Percentiles rank a stretch among this genome's conserved stretches.
Evolutionary conservation across 805 yeast genomes (phyloP).

Genomic region (Metschnikowia gelsemii): DNA sequence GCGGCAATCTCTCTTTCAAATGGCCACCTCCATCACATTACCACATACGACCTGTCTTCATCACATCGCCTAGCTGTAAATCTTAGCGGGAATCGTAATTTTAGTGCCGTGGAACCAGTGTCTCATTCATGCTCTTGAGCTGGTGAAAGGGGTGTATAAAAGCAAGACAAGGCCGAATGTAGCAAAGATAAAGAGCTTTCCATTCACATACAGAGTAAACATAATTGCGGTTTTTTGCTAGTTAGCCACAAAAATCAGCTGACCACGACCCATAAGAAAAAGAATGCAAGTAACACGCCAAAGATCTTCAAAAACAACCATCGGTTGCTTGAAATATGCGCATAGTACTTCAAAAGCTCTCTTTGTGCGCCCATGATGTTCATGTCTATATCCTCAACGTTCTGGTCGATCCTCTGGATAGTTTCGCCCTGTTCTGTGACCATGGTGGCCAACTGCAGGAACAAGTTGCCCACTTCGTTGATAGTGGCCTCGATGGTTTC

Average conservation of each 20-base stretch:
- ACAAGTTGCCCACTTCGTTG: conserved; percentile 91
- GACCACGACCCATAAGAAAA: conserved; percentile 75
- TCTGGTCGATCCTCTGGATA: conserved; percentile 91
- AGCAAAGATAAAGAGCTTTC: too few relatives aligned
- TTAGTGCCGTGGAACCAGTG: too few relatives aligned
- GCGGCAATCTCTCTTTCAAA: too few relatives aligned
- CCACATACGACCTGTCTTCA: too few relatives aligned
- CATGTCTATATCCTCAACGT: conserved; percentile 88
- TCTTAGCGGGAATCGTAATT: too few relatives aligned
- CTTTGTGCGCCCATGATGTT: conserved; percentile 93
- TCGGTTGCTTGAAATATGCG: conserved; percentile 82
- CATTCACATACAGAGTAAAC: too few relatives aligned
- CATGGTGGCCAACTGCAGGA: conserved; percentile 95
- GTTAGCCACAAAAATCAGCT: conserved; percentile 36
- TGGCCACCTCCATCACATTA: too few relatives aligned
- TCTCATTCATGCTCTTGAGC: too few relatives aligned
- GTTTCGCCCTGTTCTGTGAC: conserved; percentile 97
- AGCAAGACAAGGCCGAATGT: too few relatives aligned
- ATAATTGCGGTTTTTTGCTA: too few relatives aligned
- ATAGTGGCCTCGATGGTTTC: conserved; percentile 97
- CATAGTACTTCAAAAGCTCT: conserved; percentile 85
- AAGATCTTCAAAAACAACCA: conserved; percentile 90
- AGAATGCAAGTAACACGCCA: conserved; percentile 77
- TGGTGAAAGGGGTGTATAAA: too few relatives aligned
- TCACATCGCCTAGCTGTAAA: too few relatives aligned